Base-by-base conservation (phyloP, 768 basidiomycete species). In the Lactarius hatsudake region DNA sequence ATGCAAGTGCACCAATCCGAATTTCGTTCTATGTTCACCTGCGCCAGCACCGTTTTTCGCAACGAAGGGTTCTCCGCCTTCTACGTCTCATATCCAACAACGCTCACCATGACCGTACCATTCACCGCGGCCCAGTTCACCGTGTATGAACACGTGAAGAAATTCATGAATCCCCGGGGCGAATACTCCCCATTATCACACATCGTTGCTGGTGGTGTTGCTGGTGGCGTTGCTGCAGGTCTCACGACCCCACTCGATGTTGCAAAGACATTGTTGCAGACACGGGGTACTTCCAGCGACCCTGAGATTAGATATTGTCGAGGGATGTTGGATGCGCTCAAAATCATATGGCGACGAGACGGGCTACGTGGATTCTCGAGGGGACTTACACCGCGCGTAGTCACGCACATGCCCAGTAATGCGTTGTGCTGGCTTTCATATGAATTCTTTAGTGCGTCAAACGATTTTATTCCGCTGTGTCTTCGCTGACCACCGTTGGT, bases 61-160 rank as follows among this genome's bases (percentile, higher is more conserved):
- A 87, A 80, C 42, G 97, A 99, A 78, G 97, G 97, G 45, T 76
- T 97, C 56, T 73, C 79, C 43, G 97, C 97, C 10, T 98, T 99
- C 82, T 99, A 98, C 78, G 87, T 99, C 66, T 99, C 97, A 5
- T 99, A 99, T 78, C 97, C 97, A 26, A 99, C 97, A 18, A 99
- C 97, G 5, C 82, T 99, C 72, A 93, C 87, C 70, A 98, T 99
- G 83, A 89, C 93, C 55, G 91, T 99, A 66, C 97, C 97, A 2
- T 98, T 98, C 82, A 98, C 96, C 72, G 97, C 97, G 63, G 96
- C 95, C 58, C 97, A 99, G 76, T 98, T 93, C 79, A 93, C 94
- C 9, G 92, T 94, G 9, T 99, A 99, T 79, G 97, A 98, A 77
- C 90, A 92, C 74, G 76, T 96, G 68, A 98, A 98, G 80, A 82